Conservation (phyloP, 2,329 filamentous ascomycete species). For the Aquanectria penicillioides region DNA sequence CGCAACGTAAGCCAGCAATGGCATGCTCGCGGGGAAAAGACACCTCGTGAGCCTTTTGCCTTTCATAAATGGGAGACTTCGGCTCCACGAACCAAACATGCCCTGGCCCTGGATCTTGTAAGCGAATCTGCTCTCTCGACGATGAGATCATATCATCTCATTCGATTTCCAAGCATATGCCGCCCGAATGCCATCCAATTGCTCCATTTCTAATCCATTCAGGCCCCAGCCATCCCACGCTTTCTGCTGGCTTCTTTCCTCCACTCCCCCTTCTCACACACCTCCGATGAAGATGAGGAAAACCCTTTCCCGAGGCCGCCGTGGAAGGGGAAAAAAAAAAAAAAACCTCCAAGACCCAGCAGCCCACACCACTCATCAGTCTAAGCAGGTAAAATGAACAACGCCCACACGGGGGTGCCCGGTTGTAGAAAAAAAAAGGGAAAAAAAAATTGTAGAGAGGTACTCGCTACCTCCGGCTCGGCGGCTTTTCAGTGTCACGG, state of each 20-base stretch:
- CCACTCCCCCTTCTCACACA: conserved; percentile 8
- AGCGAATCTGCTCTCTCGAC: conserved; percentile 14
- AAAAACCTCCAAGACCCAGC: background rate
- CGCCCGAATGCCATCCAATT: conserved; percentile 3
- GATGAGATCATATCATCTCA: conserved; percentile 30
- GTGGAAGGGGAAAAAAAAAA: conserved; percentile 5
- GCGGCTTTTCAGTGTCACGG: conserved; percentile 35
- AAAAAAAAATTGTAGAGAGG: conserved; percentile 13
- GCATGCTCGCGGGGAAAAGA: conserved; percentile 39
- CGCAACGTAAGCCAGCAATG: conserved; percentile 37
- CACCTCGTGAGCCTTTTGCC: conserved; percentile 32
- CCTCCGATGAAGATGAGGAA: background rate
- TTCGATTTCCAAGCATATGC: conserved; percentile 5
- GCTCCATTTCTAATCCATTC: conserved; percentile 29
- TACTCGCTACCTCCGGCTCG: conserved; percentile 40
- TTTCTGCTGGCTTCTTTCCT: background rate
- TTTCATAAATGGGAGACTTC: conserved; percentile 25
- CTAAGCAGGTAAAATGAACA: conserved; percentile 7
- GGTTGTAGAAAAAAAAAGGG: background rate
- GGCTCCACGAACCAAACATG: conserved; percentile 16
- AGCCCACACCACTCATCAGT: background rate
- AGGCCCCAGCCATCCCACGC: conserved; percentile 1
- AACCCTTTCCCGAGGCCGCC: conserved; percentile 10
- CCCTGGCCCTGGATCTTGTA: conserved; percentile 17
- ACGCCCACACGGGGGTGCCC: background rate